Conservation (phyloP, 73 alveolate species). For the Diophrys appendiculata region DNA sequence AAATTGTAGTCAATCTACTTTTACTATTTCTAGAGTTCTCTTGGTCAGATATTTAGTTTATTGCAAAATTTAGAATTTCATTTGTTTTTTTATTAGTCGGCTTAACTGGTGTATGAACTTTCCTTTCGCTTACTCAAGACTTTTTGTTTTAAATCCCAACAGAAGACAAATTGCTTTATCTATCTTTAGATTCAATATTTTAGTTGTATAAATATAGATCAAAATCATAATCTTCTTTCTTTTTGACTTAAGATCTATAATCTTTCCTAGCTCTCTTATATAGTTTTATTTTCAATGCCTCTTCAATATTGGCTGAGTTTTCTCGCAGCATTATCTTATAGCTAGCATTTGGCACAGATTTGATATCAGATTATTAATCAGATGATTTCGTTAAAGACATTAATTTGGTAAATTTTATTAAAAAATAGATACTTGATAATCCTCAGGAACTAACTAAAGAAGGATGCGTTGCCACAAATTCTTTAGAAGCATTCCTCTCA, state of each 20-base stretch:
- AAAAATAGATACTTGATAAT: too few species aligned
- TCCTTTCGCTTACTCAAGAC: too few species aligned
- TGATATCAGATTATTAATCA: not conserved
- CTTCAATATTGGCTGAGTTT: not conserved
- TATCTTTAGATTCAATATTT: not conserved
- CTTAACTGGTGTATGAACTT: too few species aligned
- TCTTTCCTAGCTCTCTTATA: not conserved
- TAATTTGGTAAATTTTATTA: not conserved
- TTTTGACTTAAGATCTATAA: not conserved
- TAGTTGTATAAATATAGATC: not conserved
- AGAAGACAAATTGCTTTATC: too few species aligned
- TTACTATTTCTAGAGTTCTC: not conserved
- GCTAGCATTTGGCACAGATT: not conserved
- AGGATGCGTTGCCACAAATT: too few species aligned
- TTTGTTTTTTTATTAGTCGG: too few species aligned
- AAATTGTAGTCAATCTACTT: slow-evolving; percentile 3
- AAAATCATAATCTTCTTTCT: not conserved
- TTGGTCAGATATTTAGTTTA: not conserved
- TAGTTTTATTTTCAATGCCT: not conserved
- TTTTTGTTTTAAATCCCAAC: too few species aligned
- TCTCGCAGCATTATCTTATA: not conserved
- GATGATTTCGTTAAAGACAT: not conserved
- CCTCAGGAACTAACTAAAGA: not conserved
- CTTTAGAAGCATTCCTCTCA: too few species aligned
- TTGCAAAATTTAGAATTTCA: not conserved